These are phyloP conservation scores for Volvariella volvacea DNA, from an alignment of 1,284 basidiomycete genomes.

Conservation along the genomic window DNA sequence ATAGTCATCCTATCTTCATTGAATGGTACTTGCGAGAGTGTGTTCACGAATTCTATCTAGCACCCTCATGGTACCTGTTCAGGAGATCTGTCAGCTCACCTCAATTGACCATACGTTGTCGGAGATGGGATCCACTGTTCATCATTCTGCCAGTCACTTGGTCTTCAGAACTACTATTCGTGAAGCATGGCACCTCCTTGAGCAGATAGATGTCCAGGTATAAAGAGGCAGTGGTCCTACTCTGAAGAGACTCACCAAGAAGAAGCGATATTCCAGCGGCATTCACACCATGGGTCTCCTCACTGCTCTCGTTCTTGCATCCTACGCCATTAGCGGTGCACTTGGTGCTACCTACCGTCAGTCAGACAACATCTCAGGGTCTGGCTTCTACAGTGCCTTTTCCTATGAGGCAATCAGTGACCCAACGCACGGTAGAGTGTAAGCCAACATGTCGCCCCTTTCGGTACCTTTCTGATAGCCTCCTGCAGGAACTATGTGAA, in stretches of 20 bases:
- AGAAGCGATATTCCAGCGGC: no score
- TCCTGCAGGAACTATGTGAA: slow-evolving; percentile 3
- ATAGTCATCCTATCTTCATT: no score
- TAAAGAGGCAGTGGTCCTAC: not conserved
- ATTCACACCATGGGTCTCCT: not conserved
- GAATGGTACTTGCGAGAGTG: no score
- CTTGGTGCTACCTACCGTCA: slow-evolving; percentile 29
- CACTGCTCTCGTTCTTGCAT: not conserved
- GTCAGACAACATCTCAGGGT: slow-evolving; percentile 40
- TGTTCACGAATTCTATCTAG: no score
- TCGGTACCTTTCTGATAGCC: not conserved
- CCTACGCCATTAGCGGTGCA: not conserved
- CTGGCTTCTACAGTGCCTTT: slow-evolving; percentile 45
- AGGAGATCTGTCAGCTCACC: no score
- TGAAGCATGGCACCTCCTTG: no score
- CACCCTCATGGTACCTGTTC: no score
- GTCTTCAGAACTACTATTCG: no score
- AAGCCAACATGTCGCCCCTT: slow-evolving; percentile 16
- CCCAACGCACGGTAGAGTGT: slow-evolving; percentile 62
- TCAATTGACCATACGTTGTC: no score
- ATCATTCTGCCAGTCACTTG: no score
- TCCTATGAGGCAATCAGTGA: slow-evolving; percentile 45
- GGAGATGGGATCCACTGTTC: no score
- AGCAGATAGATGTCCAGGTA: not conserved
- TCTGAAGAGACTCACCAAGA: not conserved